Base-by-base conservation (phyloP, 768 basidiomycete genomes). In the Rhodotorula graminis region DNA sequence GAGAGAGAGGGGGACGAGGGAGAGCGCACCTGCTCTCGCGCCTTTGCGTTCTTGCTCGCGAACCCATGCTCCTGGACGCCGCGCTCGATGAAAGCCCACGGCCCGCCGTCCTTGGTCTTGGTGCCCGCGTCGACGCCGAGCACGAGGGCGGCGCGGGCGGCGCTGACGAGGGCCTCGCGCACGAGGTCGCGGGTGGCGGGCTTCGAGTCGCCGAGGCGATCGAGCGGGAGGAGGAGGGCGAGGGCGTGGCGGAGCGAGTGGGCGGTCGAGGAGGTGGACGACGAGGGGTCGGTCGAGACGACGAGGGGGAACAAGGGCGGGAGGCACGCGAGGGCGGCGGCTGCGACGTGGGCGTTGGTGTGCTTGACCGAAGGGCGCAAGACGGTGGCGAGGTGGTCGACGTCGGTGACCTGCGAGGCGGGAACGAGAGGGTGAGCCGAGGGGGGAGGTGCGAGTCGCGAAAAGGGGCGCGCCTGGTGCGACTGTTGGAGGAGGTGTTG, bases 1-100 rank as follows among this genome's bases (percentile, higher is more conserved):
- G n/a, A n/a, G n/a, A n/a, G n/a, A n/a, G n/a, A n/a, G n/a, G n/a
- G n/a, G n/a, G n/a, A n/a, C n/a, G 1, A 21, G 15, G n/a, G 11
- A 27, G 5, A 21, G 81, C 87, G 77, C 79, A 89, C 91, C 85
- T 93, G 92, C 81, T 95, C 92, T 65, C 90, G 84, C 50, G 91
- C 88, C 81, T 89, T 89, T 87, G 89, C 89, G 15, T 89, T 88
- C 83, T 93, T 94, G 81, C 90, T 92, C 56, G 82, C 82, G 52
- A 94, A 80, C 6, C 89, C 93, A 12, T 79, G 83, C 76, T 94
- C 93, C 76, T 85, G 86, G 72, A 94, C 65, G 75, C 85, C 84
- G 58, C 87, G 84, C 80, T 93, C 92, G 75, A 91, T 90, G 44
- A 88, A 82, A 77, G 83, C 82, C 61, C 76, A 70, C 21, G 61